These are phyloP conservation scores for Berkeleyomyces basicola DNA, from an alignment of 2,329 filamentous ascomycete species.

Conservation along the genomic window DNA sequence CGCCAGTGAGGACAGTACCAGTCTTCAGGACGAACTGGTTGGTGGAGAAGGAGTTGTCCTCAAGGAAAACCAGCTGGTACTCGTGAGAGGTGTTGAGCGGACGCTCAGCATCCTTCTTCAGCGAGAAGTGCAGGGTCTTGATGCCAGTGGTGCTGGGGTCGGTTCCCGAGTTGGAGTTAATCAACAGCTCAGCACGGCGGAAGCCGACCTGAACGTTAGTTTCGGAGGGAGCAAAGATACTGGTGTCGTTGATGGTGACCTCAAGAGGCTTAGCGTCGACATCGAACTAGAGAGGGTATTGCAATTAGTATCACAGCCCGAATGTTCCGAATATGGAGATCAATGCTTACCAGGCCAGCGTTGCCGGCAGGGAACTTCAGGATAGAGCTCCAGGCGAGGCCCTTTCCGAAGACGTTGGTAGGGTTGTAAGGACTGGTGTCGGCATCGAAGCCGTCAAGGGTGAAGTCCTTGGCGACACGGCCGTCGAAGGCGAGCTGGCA, in stretches of 20 bases:
- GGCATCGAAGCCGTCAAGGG: constrained; percentile 25
- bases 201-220: constrained; percentile 39
- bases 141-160: constrained; percentile 36
- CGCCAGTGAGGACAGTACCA: constrained; percentile 31
- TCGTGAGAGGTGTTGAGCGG: constrained; percentile 44
- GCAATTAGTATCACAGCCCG: not conserved
- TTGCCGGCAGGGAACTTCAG: constrained; percentile 28
- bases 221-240: constrained; percentile 38
- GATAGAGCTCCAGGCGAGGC: constrained; percentile 33
- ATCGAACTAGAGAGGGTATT: constrained; percentile 25
- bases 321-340: constrained; percentile 4
- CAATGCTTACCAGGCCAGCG: constrained; percentile 23
- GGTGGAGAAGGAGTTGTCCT: constrained; percentile 29
- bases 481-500: constrained; percentile 25
- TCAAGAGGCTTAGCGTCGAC: constrained; percentile 29
- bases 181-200: constrained; percentile 40
- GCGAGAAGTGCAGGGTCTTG: constrained; percentile 45
- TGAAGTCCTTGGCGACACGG: constrained; percentile 25
- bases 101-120: constrained; percentile 33
- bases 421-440: constrained; percentile 30
- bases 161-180: constrained; percentile 31
- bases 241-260: constrained; percentile 39
- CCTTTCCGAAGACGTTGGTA: constrained; percentile 33
- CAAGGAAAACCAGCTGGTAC: constrained; percentile 39
- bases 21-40: constrained; percentile 40